Evolutionary conservation across 2,329 filamentous ascomycete genomes (phyloP).

Genomic region (Cucurbitaria berberidis): DNA sequence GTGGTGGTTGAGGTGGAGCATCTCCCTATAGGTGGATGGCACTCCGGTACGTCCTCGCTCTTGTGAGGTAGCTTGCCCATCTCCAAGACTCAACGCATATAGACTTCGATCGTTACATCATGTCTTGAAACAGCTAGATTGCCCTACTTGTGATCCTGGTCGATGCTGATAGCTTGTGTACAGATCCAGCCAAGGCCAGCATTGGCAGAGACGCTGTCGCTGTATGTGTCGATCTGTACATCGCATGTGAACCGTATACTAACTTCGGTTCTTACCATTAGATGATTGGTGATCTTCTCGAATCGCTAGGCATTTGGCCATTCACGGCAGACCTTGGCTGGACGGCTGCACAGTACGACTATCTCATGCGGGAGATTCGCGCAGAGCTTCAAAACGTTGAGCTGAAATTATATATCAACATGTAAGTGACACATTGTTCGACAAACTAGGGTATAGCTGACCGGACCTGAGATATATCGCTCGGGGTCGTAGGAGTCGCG

Average conservation of each 20-base stretch:
- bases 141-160: not conserved
- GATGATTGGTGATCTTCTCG: conserved; percentile 44
- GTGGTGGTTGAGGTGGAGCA: conserved; percentile 37
- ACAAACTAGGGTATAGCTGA: conserved; percentile 12
- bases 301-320: conserved; percentile 47
- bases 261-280: not conserved
- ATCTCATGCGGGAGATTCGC: conserved; percentile 37
- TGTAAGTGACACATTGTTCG: conserved; percentile 31
- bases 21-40: conserved; percentile 49
- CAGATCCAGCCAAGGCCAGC: conserved; percentile 38
- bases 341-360: conserved; percentile 37
- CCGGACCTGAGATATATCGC: conserved; percentile 34
- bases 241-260: not conserved
- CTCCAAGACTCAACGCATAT: not conserved
- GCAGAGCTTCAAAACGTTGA: conserved; percentile 36
- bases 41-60: conserved; percentile 34
- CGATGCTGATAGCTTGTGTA: conserved; percentile 3
- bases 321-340: conserved; percentile 43
- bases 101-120: not conserved
- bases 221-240: conserved; percentile 3
- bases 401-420: conserved; percentile 45
- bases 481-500: conserved; percentile 39
- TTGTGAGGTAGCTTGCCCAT: not conserved
- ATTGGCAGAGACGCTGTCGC: conserved; percentile 37
- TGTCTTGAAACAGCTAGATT: not conserved